Evolutionary conservation across 768 basidiomycete species (phyloP), one percentile per base, ranked within the genome.

Genomic region (Pleurotus tuber-regium): DNA sequence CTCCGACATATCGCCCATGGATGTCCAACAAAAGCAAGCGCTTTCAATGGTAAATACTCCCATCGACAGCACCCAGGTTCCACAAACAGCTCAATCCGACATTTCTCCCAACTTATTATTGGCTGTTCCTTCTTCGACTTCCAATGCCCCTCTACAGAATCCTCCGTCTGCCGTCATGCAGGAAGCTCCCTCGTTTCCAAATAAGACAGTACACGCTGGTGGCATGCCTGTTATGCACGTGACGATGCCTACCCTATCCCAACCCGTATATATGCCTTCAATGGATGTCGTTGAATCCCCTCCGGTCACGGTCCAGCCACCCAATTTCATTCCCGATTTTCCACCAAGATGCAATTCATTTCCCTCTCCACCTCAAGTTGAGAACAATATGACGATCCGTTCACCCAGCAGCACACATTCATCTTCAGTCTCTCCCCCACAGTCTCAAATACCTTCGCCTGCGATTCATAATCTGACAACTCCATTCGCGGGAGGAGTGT

Each of bases 251-350:
- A 70, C 76, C 50, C 61, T 73, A 26, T 50, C 70, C 19, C 56
- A 68, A 46, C 51, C 70, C 31, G 44, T 60, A 30, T 74, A 70
- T 52, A 66, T 78, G 59, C 61, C 63, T 28, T 39, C 69, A 26
- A 67, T 75, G 65, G 71, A 74, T 29, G 54, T 58, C 16, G 54
- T 66, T 31, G 59, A 63, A 8, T 44, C 64, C 48, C 43, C 61
- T 19, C 62, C 63, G 25, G 53, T 58, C 21, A 43, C 64, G 23
- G 62, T 57, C 39, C 60, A 71, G 14, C 57, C 70, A 4, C 65
- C 73, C 14, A 60, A 62, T 39, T 75, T 76, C 56, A 59, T 78
- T 42, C 55, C 76, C 16, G 75, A 79, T 61, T 70, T 78, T 35
- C 59, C 61, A 6, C 39, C 64, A 28, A 57, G 58, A 18, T 23